A percentile compares a stretch with the other conserved stretches of the same genome.
Evolutionary conservation across 441 rosid species (phyloP).

Genomic region (Adansonia grandidieri): DNA sequence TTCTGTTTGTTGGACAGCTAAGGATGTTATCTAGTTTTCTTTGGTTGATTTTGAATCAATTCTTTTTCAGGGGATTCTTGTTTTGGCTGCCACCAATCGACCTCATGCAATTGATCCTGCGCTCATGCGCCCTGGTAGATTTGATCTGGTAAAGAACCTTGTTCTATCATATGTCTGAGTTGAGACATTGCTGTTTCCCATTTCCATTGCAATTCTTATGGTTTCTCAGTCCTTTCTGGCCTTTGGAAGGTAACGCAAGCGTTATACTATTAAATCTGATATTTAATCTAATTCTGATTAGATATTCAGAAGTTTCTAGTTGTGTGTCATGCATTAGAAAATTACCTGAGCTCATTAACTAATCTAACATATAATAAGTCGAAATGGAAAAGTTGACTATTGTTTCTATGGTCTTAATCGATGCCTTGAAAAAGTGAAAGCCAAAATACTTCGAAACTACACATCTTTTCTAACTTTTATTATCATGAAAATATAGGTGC

Average conservation of each 20-base stretch:
- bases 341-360: not conserved
- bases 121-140: slow-evolving; percentile 93
- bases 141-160: slow-evolving; percentile 66
- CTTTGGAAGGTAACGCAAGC: not conserved
- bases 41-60: slow-evolving; percentile 1
- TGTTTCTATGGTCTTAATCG: not conserved
- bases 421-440: not conserved
- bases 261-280: not conserved
- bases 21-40: slow-evolving; percentile 10
- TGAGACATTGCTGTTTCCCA: slow-evolving; percentile 1
- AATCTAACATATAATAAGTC: not conserved
- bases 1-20: slow-evolving; percentile 1
- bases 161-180: slow-evolving; percentile 14
- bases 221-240: not conserved
- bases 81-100: slow-evolving; percentile 92
- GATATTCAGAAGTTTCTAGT: not conserved
- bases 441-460: not conserved
- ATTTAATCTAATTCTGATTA: not conserved
- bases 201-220: not conserved
- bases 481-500: slow-evolving; percentile 48
- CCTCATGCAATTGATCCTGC: slow-evolving; percentile 94
- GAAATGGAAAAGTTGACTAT: not conserved
- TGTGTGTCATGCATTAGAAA: not conserved
- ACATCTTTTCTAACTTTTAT: not conserved
- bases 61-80: slow-evolving; percentile 73